A percentile compares a stretch with the other conserved stretches of the same genome.
phyloP scores from a whole-genome alignment of 2,329 filamentous ascomycete species.

The Microsporum audouinii region DNA sequence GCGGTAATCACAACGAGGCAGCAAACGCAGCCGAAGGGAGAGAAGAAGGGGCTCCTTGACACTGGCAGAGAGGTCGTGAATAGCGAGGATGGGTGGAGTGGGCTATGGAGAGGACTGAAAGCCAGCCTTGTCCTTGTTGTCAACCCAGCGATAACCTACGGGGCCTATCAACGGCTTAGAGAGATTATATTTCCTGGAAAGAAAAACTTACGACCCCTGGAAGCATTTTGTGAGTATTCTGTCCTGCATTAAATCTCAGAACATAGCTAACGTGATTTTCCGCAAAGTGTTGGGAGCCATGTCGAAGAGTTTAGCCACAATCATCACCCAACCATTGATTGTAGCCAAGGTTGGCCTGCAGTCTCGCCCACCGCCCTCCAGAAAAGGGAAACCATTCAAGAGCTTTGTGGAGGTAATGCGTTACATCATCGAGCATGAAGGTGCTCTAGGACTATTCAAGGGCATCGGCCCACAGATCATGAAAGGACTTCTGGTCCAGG shows the following conservation, averaged over 20 bases:
- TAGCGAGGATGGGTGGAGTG: conserved; percentile 77
- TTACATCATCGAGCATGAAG: conserved; percentile 86
- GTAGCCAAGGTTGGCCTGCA: conserved; percentile 96
- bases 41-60: conserved; percentile 74
- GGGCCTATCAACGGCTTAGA: conserved; percentile 83
- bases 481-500: conserved; percentile 88
- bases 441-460: conserved; percentile 77
- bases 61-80: conserved; percentile 83
- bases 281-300: conserved; percentile 70
- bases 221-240: conserved; percentile 70
- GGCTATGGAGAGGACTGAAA: conserved; percentile 90
- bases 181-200: conserved; percentile 67
- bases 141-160: conserved; percentile 96
- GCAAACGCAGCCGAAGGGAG: conserved; percentile 75
- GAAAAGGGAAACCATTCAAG: conserved; percentile 84
- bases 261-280: conserved; percentile 11
- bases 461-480: conserved; percentile 88
- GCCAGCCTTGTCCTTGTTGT: conserved; percentile 90
- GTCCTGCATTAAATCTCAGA: neutral
- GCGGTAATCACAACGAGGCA: conserved; percentile 92
- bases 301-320: conserved; percentile 84
- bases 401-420: conserved; percentile 88
- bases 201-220: conserved; percentile 62
- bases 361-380: conserved; percentile 73
- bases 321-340: conserved; percentile 87